phyloP scores from a whole-genome alignment of 2,329 filamentous ascomycete genomes.

The Blastomyces percursus region DNA sequence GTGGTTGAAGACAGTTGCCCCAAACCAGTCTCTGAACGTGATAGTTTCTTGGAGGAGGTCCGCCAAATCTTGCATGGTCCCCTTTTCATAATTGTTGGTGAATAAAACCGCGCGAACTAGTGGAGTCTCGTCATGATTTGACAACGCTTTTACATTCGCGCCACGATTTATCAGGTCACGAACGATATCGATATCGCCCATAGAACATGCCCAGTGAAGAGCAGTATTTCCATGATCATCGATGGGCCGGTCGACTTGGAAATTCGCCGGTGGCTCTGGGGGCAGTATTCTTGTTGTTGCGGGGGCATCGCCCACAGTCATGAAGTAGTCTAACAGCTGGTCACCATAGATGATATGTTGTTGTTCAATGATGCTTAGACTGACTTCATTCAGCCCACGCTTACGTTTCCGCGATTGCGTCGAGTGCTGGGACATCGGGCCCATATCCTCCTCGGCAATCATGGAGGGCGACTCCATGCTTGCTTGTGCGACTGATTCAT shows the following conservation, averaged over 20 bases:
- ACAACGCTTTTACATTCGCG: constrained; percentile 60
- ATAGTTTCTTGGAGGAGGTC: constrained; percentile 75
- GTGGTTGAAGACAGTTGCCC: constrained; percentile 87
- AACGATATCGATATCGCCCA: constrained; percentile 90
- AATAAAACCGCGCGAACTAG: constrained; percentile 92
- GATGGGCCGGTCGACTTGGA: constrained; percentile 83
- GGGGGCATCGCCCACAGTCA: constrained; percentile 68
- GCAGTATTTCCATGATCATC: constrained; percentile 88
- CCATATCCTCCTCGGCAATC: constrained; percentile 70
- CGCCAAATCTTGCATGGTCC: constrained; percentile 75
- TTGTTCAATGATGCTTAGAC: constrained; percentile 44
- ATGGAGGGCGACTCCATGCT: constrained; percentile 77
- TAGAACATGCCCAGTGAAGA: constrained; percentile 92
- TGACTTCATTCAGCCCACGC: constrained; percentile 55
- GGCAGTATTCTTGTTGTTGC: constrained; percentile 45
- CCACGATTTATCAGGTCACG: constrained; percentile 74
- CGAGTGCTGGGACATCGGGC: constrained; percentile 56
- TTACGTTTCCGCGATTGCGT: constrained; percentile 60
- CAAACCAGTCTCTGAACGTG: constrained; percentile 64
- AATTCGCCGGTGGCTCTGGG: constrained; percentile 75
- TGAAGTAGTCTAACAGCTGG: constrained; percentile 89
- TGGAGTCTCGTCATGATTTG: constrained; percentile 68
- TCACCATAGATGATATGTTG: constrained; percentile 88
- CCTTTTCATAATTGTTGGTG: constrained; percentile 92
- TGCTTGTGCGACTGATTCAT: constrained; percentile 71